phyloP scores from a whole-genome alignment of 139 green algal genomes.

The Bryopsis sp. region DNA sequence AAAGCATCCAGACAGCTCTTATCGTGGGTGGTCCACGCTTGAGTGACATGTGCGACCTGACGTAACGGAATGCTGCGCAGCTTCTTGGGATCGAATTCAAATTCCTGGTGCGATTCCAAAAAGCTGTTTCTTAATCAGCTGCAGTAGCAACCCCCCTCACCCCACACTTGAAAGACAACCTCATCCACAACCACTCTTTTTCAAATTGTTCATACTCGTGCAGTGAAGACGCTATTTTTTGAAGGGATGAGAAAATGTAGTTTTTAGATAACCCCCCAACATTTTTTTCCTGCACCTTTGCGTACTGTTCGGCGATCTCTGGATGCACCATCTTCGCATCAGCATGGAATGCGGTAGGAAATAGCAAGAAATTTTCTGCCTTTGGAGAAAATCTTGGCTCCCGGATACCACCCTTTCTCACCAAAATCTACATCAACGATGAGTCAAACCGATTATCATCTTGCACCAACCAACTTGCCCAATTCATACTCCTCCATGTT shows the following conservation, averaged over 20 bases:
- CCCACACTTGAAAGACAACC: neutral
- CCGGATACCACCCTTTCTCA: constrained; percentile 16
- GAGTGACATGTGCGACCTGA: constrained; percentile 1
- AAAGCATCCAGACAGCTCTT: neutral
- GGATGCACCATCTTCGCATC: neutral
- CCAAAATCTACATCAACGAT: constrained; percentile 7
- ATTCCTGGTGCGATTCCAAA: neutral
- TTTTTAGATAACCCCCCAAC: neutral
- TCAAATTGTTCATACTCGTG: neutral
- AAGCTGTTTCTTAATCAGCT: neutral
- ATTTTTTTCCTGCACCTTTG: neutral
- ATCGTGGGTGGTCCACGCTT: neutral
- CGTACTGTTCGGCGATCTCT: neutral
- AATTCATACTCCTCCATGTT: no score
- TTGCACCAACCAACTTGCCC: no score
- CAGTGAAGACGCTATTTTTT: neutral
- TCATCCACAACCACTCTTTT: neutral
- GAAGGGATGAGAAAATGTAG: neutral
- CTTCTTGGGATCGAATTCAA: neutral
- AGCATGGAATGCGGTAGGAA: constrained; percentile 4
- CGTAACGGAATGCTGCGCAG: neutral
- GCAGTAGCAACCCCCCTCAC: no score
- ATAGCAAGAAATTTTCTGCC: neutral
- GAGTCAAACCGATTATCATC: neutral
- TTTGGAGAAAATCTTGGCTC: neutral